These are phyloP conservation scores for Talaromyces atroroseus DNA, from an alignment of 2,329 filamentous ascomycete species.

Conservation along the genomic window DNA sequence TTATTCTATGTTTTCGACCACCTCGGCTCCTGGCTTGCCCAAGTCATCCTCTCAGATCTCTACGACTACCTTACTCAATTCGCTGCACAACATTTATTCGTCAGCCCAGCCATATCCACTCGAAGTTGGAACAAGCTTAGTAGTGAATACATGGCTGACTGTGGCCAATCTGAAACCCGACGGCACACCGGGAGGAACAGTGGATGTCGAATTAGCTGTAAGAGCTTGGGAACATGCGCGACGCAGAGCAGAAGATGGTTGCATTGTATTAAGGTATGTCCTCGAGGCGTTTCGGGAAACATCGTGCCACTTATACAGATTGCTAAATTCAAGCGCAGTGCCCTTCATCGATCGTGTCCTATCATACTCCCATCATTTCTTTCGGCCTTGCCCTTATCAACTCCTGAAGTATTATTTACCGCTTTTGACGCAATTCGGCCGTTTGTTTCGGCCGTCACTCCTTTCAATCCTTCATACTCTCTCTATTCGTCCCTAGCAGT, in stretches of 20 bases:
- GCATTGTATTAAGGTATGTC: conserved; percentile 77
- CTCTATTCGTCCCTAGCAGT: conserved; percentile 76
- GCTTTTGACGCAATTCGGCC: conserved; percentile 77
- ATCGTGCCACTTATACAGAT: not conserved
- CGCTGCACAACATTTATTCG: conserved; percentile 82
- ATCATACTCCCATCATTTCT: conserved; percentile 79
- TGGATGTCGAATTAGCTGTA: conserved; percentile 71
- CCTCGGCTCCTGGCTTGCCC: conserved; percentile 45
- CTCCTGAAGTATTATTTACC: conserved; percentile 70
- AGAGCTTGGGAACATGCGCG: conserved; percentile 96
- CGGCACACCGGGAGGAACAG: conserved; percentile 66
- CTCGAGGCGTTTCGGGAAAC: not conserved
- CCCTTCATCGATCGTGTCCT: conserved; percentile 80
- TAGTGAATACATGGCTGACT: conserved; percentile 93
- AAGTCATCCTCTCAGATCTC: conserved; percentile 68
- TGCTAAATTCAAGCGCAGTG: conserved; percentile 47
- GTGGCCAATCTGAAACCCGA: conserved; percentile 65
- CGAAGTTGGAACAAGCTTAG: conserved; percentile 83
- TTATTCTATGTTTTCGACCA: conserved; percentile 58
- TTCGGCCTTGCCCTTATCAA: conserved; percentile 69
- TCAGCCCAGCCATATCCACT: conserved; percentile 76
- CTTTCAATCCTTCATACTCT: conserved; percentile 78
- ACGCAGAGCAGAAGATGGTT: conserved; percentile 89
- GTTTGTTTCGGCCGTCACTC: conserved; percentile 81
- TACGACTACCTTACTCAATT: conserved; percentile 86